Conservation (phyloP, 257 asterid species). For the Ilex aquifolium region DNA sequence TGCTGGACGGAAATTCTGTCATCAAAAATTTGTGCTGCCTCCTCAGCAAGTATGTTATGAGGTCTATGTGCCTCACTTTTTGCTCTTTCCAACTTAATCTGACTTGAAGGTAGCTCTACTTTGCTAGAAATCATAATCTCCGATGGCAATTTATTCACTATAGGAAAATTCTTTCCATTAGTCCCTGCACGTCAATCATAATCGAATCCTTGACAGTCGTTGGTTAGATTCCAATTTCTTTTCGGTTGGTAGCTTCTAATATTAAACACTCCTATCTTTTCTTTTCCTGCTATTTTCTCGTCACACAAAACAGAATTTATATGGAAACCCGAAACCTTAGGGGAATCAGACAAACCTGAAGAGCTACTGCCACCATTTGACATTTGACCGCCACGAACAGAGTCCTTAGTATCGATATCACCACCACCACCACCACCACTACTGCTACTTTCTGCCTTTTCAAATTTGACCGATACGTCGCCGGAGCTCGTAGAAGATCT, state of each 20-base stretch:
- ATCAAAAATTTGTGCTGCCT: slow-evolving; percentile 78
- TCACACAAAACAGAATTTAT: background rate
- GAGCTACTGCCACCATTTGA: slow-evolving; percentile 36
- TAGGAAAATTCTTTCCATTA: slow-evolving; percentile 29
- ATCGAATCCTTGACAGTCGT: background rate
- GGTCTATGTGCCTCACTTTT: slow-evolving; percentile 61
- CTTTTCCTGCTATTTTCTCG: slow-evolving; percentile 6
- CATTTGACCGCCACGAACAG: slow-evolving; percentile 2
- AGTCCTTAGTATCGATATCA: background rate
- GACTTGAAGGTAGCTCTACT: slow-evolving; percentile 27
- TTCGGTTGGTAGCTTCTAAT: background rate
- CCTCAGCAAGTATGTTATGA: slow-evolving; percentile 46
- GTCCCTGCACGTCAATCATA: slow-evolving; percentile 33
- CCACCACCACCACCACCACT: slow-evolving; percentile 8
- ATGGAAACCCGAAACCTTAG: background rate
- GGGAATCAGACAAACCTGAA: slow-evolving; percentile 43
- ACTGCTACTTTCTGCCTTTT: slow-evolving; percentile 30
- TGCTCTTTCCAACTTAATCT: slow-evolving; percentile 44
- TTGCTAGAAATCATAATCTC: slow-evolving; percentile 42
- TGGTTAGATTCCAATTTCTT: too few species aligned
- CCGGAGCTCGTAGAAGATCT: slow-evolving; percentile 37
- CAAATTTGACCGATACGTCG: slow-evolving; percentile 40
- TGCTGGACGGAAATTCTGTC: slow-evolving; percentile 59
- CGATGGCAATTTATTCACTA: slow-evolving; percentile 42
- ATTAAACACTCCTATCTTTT: background rate